Percentiles rank a stretch among this genome's conserved stretches.
These are phyloP conservation scores for Tricholoma matsutake DNA, from an alignment of 768 basidiomycete genomes.

Conservation along the genomic window DNA sequence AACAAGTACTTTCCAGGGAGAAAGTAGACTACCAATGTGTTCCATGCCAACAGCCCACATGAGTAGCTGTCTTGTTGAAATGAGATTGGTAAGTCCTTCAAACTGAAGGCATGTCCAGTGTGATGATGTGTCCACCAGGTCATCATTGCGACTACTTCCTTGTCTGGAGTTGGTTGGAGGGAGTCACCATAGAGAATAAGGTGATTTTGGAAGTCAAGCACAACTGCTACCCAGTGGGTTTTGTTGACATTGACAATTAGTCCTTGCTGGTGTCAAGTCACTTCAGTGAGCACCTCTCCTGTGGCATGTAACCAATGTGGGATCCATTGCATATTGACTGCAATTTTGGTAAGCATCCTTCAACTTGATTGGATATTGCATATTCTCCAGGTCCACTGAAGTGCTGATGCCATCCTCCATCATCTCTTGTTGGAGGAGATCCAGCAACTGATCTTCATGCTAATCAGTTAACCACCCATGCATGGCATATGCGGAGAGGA, in stretches of 20 bases:
- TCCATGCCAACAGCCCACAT: conserved; percentile 20
- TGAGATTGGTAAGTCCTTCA: conserved; percentile 12
- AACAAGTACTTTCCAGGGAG: neutral
- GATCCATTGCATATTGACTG: neutral
- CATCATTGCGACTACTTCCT: neutral
- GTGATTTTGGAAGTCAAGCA: neutral
- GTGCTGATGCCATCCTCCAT: neutral
- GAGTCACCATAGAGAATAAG: neutral
- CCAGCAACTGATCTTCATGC: conserved; percentile 20
- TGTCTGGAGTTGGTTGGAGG: neutral
- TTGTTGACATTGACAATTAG: neutral
- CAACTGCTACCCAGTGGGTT: neutral
- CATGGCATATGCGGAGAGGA: conserved; percentile 14
- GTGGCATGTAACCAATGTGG: neutral
- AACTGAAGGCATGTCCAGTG: conserved; percentile 8
- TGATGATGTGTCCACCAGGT: conserved; percentile 3
- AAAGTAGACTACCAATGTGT: conserved; percentile 9
- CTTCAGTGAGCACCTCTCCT: neutral
- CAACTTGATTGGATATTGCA: neutral
- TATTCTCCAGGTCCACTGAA: neutral
- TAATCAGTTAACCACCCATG: conserved; percentile 14
- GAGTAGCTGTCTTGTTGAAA: conserved; percentile 14
- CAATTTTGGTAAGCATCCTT: neutral
- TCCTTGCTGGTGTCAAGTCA: neutral
- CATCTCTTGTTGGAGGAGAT: conserved; percentile 12